Evolutionary conservation across 257 asterid genomes (phyloP), one percentile per base, ranked within the genome.

Genomic region (Solanum chmielewskii): DNA sequence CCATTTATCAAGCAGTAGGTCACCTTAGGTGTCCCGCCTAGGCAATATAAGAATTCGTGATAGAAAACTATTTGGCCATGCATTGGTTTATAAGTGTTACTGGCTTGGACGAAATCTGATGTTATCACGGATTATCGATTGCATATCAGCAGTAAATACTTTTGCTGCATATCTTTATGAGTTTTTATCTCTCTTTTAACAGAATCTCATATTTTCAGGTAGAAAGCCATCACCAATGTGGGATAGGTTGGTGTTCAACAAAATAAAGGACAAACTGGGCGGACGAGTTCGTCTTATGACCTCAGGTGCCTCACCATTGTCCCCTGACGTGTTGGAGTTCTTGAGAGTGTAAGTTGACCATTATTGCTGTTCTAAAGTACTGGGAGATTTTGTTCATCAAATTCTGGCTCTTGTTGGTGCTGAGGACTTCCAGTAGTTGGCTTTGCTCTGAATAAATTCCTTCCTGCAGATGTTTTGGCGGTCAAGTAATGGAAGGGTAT

Each of bases 271-370:
- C 80, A 97, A 90, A 89, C 97, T 97, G 86, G 99, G 99, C 83
- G 99, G 99, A 23, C 93, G 98, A 75, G 98, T 97, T 80, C 97
- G 98, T 82, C 92, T 92, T 93, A 87, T 95, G 98, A 90, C 95
- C 89, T 94, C 98, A 52, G 99, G 99, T 90, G 99, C 99, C 89
- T 97, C 99, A 42, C 98, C 99, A 44, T 89, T 97, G 94, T 97
- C 99, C 84, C 98, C 99, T 85, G 98, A 97, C 73, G 96, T 95
- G 86, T 89, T 97, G 98, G 99, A 97, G 90, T 97, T 97, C 89
- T 89, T 97, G 88, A 93, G 94, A 92, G 98, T 95, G 99, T 97
- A 93, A 94, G 99, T 92, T 86, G 39, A 78, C 42, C 59, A 70
- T 81, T 29, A 87, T 60, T 78, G 44, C 69, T 76, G 12, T 11